Conservation (phyloP, 2,329 filamentous ascomycete genomes). For the Hymenoscyphus albidus region DNA sequence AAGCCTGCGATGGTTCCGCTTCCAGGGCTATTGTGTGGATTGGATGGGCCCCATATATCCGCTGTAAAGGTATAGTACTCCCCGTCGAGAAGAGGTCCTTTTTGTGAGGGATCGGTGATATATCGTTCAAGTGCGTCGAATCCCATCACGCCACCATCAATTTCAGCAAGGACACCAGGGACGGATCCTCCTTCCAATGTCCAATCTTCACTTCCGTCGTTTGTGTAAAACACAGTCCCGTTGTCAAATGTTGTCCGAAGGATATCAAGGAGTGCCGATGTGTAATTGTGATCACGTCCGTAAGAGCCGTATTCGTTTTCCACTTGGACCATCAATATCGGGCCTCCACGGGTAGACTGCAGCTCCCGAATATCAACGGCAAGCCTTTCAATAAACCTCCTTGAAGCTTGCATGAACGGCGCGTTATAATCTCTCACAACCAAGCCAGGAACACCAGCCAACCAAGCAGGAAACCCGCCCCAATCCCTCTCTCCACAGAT, state of each 20-base stretch:
- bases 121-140: constrained; percentile 42
- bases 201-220: constrained; percentile 44
- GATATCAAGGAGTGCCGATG: constrained; percentile 40
- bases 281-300: constrained; percentile 44
- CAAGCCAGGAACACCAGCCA: constrained; percentile 40
- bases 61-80: constrained; percentile 47
- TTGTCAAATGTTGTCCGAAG: constrained; percentile 40
- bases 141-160: constrained; percentile 43
- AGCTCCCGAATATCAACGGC: constrained; percentile 44
- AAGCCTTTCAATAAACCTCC: constrained; percentile 42
- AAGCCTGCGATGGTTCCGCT: constrained; percentile 31
- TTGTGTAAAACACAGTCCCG: constrained; percentile 44
- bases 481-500: constrained; percentile 46
- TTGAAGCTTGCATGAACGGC: constrained; percentile 42
- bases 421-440: constrained; percentile 39
- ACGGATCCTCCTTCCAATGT: constrained; percentile 43
- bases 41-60: constrained; percentile 43
- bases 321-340: constrained; percentile 46
- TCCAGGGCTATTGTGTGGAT: constrained; percentile 37
- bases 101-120: constrained; percentile 40
- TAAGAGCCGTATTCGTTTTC: constrained; percentile 52
- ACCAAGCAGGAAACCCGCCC: constrained; percentile 42
- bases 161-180: constrained; percentile 43
- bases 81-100: constrained; percentile 46
- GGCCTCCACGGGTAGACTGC: constrained; percentile 44